Percentiles rank a stretch among this genome's conserved stretches.
Evolutionary conservation across 202 grass and related monocot species (phyloP).

Genomic region (Panicum hallii): DNA sequence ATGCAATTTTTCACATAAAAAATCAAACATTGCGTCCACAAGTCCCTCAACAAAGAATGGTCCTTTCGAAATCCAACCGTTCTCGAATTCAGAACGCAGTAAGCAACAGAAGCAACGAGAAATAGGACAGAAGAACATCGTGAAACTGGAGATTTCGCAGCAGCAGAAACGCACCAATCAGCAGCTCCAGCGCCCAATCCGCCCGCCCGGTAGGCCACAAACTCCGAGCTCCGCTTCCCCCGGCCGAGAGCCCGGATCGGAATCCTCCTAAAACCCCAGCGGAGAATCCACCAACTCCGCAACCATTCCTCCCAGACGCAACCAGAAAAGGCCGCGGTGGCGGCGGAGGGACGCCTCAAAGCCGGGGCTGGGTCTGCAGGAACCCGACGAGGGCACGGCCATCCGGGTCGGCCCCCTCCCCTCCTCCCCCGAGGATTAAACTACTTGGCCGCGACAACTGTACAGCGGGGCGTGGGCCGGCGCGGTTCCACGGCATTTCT

Average conservation of each 20-base stretch:
- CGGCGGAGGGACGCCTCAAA: conserved; percentile 42
- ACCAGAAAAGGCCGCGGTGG: conserved; percentile 33
- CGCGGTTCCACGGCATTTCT: conserved; percentile 32
- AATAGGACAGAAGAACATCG: not conserved
- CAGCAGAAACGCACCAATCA: conserved; percentile 22
- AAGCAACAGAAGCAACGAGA: conserved; percentile 7
- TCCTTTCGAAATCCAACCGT: conserved; percentile 7
- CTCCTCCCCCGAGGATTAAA: conserved; percentile 44
- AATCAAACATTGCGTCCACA: not conserved
- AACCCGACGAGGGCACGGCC: conserved; percentile 49
- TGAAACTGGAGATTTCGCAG: not conserved
- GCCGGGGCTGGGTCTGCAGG: conserved; percentile 48
- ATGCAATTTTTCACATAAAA: not conserved
- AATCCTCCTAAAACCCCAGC: conserved; percentile 45
- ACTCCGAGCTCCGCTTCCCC: conserved; percentile 4
- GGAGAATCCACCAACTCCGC: conserved; percentile 47
- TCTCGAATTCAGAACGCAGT: not conserved
- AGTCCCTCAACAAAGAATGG: not conserved
- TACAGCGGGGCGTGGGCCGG: conserved; percentile 34
- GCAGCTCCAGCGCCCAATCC: conserved; percentile 5
- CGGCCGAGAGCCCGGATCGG: not conserved
- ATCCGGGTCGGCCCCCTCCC: conserved; percentile 33
- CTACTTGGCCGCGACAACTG: conserved; percentile 50
- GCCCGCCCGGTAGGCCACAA: not conserved
- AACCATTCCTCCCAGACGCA: conserved; percentile 29